phyloP scores from a whole-genome alignment of 768 basidiomycete genomes.

The Dacryopinax spathularia region DNA sequence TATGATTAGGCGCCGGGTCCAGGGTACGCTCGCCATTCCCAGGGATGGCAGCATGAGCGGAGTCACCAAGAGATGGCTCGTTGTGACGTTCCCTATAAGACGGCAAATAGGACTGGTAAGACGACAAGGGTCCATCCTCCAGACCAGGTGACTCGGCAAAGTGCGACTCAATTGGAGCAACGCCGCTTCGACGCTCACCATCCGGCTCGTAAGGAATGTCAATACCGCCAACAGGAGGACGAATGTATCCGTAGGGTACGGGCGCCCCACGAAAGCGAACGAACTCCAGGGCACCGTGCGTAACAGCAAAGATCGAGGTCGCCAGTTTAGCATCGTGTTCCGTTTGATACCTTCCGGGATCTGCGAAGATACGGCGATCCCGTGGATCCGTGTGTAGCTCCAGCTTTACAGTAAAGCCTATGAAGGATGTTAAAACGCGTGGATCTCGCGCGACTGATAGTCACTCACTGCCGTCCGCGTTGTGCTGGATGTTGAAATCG shows the following conservation, averaged over 20 bases:
- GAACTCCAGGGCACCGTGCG: conserved; percentile 45
- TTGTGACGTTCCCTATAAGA: too few species aligned
- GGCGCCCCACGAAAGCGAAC: conserved; percentile 39
- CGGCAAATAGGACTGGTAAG: too few species aligned
- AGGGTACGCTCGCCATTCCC: not conserved
- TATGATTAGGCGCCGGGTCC: not conserved
- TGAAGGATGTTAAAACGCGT: conserved; percentile 1
- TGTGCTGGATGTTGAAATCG: conserved; percentile 29
- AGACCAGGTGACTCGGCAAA: too few species aligned
- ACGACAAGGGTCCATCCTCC: too few species aligned
- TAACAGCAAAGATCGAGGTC: conserved; percentile 37
- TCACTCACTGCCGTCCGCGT: conserved; percentile 36
- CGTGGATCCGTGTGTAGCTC: conserved; percentile 24
- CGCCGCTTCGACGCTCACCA: conserved; percentile 21
- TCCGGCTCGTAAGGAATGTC: conserved; percentile 11
- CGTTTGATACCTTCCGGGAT: conserved; percentile 37
- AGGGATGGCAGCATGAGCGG: not conserved
- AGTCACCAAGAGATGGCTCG: not conserved
- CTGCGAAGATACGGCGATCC: conserved; percentile 31
- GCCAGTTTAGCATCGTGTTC: conserved; percentile 51
- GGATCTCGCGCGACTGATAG: not conserved
- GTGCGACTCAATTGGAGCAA: conserved; percentile 18
- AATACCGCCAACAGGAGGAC: conserved; percentile 10
- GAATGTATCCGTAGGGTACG: conserved; percentile 13
- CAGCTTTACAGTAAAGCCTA: conserved; percentile 45